Conservation (phyloP, 2,329 filamentous ascomycete genomes). For the Hysterium pulicare region DNA sequence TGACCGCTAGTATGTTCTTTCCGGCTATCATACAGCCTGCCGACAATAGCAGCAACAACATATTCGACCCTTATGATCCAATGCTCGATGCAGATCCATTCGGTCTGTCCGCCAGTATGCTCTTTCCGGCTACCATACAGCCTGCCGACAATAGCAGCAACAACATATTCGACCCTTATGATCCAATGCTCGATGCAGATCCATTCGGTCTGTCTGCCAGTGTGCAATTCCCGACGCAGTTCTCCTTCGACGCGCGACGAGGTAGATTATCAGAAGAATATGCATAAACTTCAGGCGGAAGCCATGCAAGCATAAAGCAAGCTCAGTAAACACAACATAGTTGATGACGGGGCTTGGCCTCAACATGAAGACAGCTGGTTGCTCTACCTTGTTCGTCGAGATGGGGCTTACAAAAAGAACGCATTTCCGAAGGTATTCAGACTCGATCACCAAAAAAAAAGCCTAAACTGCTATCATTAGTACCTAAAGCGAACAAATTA, state of each 20-base stretch:
- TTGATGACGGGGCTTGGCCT: slow-evolving; percentile 85
- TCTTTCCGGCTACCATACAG: too few relatives aligned
- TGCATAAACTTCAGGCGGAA: too few relatives aligned
- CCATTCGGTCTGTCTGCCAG: slow-evolving; percentile 90
- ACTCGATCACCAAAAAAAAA: slow-evolving; percentile 91
- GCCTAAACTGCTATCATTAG: slow-evolving; percentile 87
- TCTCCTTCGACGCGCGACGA: slow-evolving; percentile 58
- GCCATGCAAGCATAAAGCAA: too few relatives aligned
- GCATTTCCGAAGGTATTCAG: slow-evolving; percentile 71
- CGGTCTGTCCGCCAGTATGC: slow-evolving; percentile 89
- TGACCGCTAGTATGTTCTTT: slow-evolving; percentile 94
- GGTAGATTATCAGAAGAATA: too few relatives aligned
- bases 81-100: slow-evolving; percentile 92
- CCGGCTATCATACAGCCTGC: too few relatives aligned
- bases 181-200: slow-evolving; percentile 86
- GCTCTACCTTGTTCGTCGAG: slow-evolving; percentile 64
- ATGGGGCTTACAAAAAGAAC: slow-evolving; percentile 86
- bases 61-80: slow-evolving; percentile 75
- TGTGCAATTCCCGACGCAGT: slow-evolving; percentile 90
- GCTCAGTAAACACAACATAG: too few relatives aligned
- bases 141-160: too few relatives aligned
- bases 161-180: slow-evolving; percentile 72
- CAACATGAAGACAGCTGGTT: slow-evolving; percentile 70
- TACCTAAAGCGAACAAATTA: slow-evolving; percentile 80
- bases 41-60: too few relatives aligned